Base-by-base conservation (phyloP, 192 early-diverging fungal species). In the Entomortierella lignicola region DNA sequence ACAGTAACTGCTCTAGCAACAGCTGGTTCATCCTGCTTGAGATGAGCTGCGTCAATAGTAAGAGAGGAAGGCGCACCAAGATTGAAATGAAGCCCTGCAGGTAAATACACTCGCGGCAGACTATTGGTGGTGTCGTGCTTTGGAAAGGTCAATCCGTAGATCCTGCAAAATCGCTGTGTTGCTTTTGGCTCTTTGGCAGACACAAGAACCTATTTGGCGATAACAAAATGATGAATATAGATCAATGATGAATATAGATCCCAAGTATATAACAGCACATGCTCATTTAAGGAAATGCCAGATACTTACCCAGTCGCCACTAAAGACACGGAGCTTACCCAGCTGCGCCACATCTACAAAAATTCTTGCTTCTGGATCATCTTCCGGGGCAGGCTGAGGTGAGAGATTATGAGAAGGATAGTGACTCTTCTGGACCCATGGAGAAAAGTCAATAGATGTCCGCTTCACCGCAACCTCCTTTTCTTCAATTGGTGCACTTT, bases 1-100 rank as follows among this genome's bases (percentile, higher is more conserved):
- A 93, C 83, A 4, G 84, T 88, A 31, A 94, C 73, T 0, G 88
- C 85, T 32, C 69, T 81, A 3, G 93, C 92, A 2, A 86, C 72
- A 12, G 85, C 74, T 12, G 87, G 85, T 21, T 71, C 55, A 7
- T 81, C 81, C 29, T 72, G 71, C 42, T 62, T 68, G 23, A 77
- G 53, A 67, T 64, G 77, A 2, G 71, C 67, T 30, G 69, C 44
- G 27, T 87, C 72, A 17, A 80, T 77, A 17, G 51, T 69, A 29
- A 58, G 52, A 21, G 32, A 47, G 0, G 62, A 42, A 26, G 52
- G 42, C 62, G 66, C 25, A 8, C 84, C 85, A n/a, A 91, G 61
- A 59, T 92, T 92, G 66, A 85, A 88, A 53, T 85, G 82, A 52
- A 92, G 79, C 31, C 80, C 54, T 25, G 90, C 86, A 21, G 89